Conservation (phyloP, 306 rosid species). For the Rubus idaeus region DNA sequence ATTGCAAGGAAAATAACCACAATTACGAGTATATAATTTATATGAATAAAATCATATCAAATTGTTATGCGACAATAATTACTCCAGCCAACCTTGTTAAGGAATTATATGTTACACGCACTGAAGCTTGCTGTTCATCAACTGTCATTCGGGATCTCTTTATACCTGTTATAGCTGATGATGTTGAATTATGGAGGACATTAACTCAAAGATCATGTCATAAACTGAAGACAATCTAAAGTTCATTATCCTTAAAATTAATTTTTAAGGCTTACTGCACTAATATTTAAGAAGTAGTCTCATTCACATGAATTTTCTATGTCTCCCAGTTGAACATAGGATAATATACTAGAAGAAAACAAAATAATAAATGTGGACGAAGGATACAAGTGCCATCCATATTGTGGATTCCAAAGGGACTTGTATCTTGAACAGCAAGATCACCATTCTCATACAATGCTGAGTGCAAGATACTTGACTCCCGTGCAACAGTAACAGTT, state of each 20-base stretch:
- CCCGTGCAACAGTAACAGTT: conserved; percentile 33
- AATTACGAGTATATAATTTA: background rate
- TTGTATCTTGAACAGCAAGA: conserved; percentile 29
- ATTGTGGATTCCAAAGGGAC: conserved; percentile 31
- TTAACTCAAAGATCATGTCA: conserved; percentile 8
- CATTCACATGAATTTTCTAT: conserved; percentile 6
- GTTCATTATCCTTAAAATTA: background rate
- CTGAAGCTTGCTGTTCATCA: conserved; percentile 71
- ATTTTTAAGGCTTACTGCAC: conserved; percentile 3
- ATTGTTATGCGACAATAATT: conserved; percentile 5
- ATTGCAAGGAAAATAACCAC: background rate
- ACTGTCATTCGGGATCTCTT: conserved; percentile 58
- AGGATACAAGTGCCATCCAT: conserved; percentile 53
- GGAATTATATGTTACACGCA: conserved; percentile 59
- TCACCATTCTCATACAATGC: conserved; percentile 38
- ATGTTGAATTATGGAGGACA: conserved; percentile 45
- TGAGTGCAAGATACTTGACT: conserved; percentile 26
- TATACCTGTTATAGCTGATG: conserved; percentile 57
- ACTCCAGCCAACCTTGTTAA: conserved; percentile 68
- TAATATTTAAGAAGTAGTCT: background rate
- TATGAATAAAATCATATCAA: background rate
- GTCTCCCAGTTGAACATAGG: background rate
- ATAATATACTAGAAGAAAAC: conserved; percentile 13
- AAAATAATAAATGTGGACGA: conserved; percentile 16
- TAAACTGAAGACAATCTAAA: conserved; percentile 6